These are phyloP conservation scores for Cerrena zonata DNA, from an alignment of 1,284 basidiomycete species.

Conservation along the genomic window DNA sequence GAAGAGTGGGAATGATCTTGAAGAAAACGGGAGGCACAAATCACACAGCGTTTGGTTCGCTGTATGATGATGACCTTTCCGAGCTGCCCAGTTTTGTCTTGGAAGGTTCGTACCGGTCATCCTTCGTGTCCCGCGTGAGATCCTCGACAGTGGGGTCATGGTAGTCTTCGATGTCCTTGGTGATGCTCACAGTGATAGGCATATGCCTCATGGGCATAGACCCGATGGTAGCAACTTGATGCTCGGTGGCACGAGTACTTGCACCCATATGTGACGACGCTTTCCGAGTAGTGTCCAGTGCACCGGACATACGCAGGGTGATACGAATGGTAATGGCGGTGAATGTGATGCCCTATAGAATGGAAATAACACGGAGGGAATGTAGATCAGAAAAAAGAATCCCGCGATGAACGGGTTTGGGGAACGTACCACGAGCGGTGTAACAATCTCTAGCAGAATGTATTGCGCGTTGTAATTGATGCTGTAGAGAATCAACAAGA, in stretches of 20 bases:
- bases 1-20: too few species aligned
- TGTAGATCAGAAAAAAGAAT: neutral
- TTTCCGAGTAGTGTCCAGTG: slow-evolving; percentile 2
- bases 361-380: neutral
- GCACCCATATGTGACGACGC: neutral
- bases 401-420: neutral
- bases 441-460: slow-evolving; percentile 24
- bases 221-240: slow-evolving; percentile 8
- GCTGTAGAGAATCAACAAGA: slow-evolving; percentile 27
- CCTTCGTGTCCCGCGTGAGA: too few species aligned
- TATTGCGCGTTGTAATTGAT: slow-evolving; percentile 25
- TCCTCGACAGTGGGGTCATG: neutral
- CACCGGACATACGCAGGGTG: slow-evolving; percentile 13
- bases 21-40: too few species aligned
- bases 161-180: slow-evolving; percentile 5
- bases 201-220: slow-evolving; percentile 12
- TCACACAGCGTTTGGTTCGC: too few species aligned
- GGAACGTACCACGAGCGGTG: slow-evolving; percentile 29
- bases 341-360: slow-evolving; percentile 19
- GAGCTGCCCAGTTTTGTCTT: too few species aligned
- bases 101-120: too few species aligned
- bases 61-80: too few species aligned
- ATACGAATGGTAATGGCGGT: slow-evolving; percentile 21
- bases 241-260: neutral
- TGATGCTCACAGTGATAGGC: slow-evolving; percentile 12